Evolutionary conservation across 768 basidiomycete genomes (phyloP), one percentile per base, ranked within the genome.

Genomic region (Collybiopsis luxurians): DNA sequence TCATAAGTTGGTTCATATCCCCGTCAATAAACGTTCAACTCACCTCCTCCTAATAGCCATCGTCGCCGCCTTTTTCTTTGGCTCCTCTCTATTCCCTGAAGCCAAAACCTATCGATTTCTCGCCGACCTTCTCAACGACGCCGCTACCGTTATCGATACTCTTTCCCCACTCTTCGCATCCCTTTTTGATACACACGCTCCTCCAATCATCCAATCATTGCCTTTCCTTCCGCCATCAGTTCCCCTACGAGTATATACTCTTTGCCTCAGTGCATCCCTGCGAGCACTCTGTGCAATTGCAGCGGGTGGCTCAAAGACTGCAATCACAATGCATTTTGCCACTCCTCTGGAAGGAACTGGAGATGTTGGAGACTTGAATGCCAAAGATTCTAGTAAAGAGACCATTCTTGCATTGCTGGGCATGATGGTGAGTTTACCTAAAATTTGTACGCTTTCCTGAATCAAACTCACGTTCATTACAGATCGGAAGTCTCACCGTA

Each of bases 331-430:
- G 53, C 87, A 89, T 63, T 86, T 89, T 61, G 80, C 85, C 0
- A 79, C 77, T 3, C 79, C 84, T 1, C 51, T 73, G 13, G 64
- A 58, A 10, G 79, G 79, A 0, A 75, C 74, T 40, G 86, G 86
- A 4, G 87, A 89, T 60, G 73, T 89, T 12, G 86, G 87, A 1
- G 87, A 89, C 61, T 71, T 89, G 40, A 87, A 83, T 56, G 87
- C 86, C 1, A 90, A 90, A 64, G 86, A 86, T 58, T 77, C 83
- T 0, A 88, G 86, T 66, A 85, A 85, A 59, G 86, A 89, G 68
- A 89, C 87, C 0, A 81, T 88, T 0, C 70, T 90, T 2, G 83
- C 83, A 1, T 78, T 89, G 28, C 62, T 84, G 1, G 87, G 87
- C 19, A 84, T 87, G 80, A 63, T 89, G 66, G 87, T 87, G 55